Evolutionary conservation across 371 early-diverging fungal species (phyloP).

Genomic region (Capillidium heterosporum): DNA sequence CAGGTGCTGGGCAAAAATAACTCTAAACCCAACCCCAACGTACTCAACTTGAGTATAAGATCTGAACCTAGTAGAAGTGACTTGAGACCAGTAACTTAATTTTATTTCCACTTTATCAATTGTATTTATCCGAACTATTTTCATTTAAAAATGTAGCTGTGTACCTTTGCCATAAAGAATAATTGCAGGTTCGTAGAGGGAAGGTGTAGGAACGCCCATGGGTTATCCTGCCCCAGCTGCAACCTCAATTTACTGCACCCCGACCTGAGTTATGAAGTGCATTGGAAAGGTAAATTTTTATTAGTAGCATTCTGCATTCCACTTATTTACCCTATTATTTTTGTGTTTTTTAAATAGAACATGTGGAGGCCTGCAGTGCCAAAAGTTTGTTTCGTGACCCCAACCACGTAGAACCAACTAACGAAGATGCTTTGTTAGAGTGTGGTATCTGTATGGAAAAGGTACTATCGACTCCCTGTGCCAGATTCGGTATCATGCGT

Average conservation of each 20-base stretch:
- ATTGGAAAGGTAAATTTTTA: background rate
- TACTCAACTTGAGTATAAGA: no score
- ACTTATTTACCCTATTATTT: background rate
- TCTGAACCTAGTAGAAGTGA: no score
- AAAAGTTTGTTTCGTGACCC: background rate
- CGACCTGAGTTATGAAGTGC: background rate
- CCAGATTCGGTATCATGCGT: constrained; percentile 30
- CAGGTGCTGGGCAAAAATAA: no score
- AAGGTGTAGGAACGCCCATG: constrained; percentile 3
- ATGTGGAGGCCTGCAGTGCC: background rate
- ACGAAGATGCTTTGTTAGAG: constrained; percentile 11
- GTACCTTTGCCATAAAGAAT: background rate
- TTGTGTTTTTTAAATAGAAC: background rate
- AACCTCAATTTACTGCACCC: constrained; percentile 1
- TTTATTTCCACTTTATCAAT: no score
- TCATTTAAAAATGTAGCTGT: background rate
- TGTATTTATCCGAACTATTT: background rate
- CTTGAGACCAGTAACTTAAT: no score
- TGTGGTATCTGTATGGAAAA: constrained; percentile 31
- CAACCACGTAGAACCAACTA: background rate
- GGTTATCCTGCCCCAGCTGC: background rate
- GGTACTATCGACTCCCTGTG: constrained; percentile 20
- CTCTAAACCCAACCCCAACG: no score
- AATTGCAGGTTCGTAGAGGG: background rate
- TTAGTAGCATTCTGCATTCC: background rate